Evolutionary conservation across 2,329 filamentous ascomycete genomes (phyloP).

Genomic region (Penicillium brevicompactum): DNA sequence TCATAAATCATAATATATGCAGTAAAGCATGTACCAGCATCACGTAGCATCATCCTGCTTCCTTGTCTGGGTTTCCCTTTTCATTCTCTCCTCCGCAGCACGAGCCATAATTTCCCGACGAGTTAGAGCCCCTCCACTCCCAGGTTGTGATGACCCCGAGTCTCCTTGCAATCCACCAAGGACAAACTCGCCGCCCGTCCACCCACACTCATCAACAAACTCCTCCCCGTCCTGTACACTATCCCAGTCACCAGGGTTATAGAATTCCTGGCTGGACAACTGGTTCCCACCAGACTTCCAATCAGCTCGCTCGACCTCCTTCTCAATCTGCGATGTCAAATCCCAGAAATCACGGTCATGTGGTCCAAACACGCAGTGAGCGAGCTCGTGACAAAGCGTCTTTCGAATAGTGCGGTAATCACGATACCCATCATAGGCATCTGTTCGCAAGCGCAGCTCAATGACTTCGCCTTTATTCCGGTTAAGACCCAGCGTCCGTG

Average conservation of each 20-base stretch:
- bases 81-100: slow-evolving; percentile 69
- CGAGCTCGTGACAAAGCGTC: slow-evolving; percentile 91
- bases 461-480: slow-evolving; percentile 86
- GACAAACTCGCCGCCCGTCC: slow-evolving; percentile 78
- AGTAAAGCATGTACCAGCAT: slow-evolving; percentile 2
- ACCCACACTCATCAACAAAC: slow-evolving; percentile 70
- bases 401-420: slow-evolving; percentile 90
- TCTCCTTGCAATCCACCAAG: slow-evolving; percentile 59
- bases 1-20: slow-evolving; percentile 8
- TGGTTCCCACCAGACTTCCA: slow-evolving; percentile 72
- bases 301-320: slow-evolving; percentile 78
- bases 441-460: slow-evolving; percentile 85
- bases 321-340: slow-evolving; percentile 81
- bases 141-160: slow-evolving; percentile 37
- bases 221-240: slow-evolving; percentile 53
- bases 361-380: slow-evolving; percentile 83
- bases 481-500: slow-evolving; percentile 81
- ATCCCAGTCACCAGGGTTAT: slow-evolving; percentile 59
- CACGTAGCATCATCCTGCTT: slow-evolving; percentile 26
- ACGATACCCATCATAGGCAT: slow-evolving; percentile 89
- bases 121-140: slow-evolving; percentile 47
- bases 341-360: slow-evolving; percentile 92
- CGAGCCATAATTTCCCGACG: slow-evolving; percentile 74
- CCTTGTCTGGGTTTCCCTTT: slow-evolving; percentile 50
- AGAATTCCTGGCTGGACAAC: slow-evolving; percentile 62